Conservation (phyloP, 2,329 filamentous ascomycete species). For the Ploettnerulaceae sp. region DNA sequence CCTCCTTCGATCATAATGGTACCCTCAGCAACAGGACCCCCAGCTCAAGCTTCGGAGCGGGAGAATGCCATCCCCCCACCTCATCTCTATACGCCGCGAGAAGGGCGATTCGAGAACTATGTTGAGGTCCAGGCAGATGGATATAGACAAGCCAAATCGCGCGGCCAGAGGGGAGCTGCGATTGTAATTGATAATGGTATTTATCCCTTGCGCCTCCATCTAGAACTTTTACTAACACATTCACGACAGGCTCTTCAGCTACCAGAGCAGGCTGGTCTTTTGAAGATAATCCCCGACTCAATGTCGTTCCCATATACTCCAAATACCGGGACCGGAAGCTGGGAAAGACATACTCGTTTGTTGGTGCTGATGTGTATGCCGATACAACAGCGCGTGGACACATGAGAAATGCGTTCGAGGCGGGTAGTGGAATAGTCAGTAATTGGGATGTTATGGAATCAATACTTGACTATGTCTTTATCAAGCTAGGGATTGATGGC, state of each 20-base stretch:
- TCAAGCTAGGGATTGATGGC: slow-evolving; percentile 84
- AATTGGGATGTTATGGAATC: slow-evolving; percentile 99
- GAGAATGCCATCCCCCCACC: slow-evolving; percentile 47
- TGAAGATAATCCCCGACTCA: slow-evolving; percentile 73
- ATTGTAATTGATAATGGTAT: slow-evolving; percentile 98
- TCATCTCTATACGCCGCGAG: slow-evolving; percentile 56
- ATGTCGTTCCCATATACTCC: slow-evolving; percentile 84
- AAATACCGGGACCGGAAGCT: slow-evolving; percentile 94
- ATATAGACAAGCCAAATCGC: slow-evolving; percentile 54
- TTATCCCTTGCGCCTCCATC: slow-evolving; percentile 6
- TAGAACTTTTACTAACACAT: slow-evolving; percentile 19
- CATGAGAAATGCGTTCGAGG: slow-evolving; percentile 85
- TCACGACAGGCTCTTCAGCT: slow-evolving; percentile 67
- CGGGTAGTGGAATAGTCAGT: slow-evolving; percentile 83
- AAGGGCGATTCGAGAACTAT: slow-evolving; percentile 55
- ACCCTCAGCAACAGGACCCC: slow-evolving; percentile 30
- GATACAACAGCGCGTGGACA: slow-evolving; percentile 91
- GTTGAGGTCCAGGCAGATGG: slow-evolving; percentile 57
- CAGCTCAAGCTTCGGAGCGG: slow-evolving; percentile 37
- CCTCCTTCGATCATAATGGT: slow-evolving; percentile 27
- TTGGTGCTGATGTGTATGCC: slow-evolving; percentile 87
- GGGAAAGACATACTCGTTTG: slow-evolving; percentile 85
- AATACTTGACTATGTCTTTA: slow-evolving; percentile 86
- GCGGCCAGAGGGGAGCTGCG: slow-evolving; percentile 55
- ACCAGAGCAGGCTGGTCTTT: slow-evolving; percentile 96